These are phyloP conservation scores for Lichina pygmaea DNA, from an alignment of 495 filamentous ascomycete species.

Conservation along the genomic window DNA sequence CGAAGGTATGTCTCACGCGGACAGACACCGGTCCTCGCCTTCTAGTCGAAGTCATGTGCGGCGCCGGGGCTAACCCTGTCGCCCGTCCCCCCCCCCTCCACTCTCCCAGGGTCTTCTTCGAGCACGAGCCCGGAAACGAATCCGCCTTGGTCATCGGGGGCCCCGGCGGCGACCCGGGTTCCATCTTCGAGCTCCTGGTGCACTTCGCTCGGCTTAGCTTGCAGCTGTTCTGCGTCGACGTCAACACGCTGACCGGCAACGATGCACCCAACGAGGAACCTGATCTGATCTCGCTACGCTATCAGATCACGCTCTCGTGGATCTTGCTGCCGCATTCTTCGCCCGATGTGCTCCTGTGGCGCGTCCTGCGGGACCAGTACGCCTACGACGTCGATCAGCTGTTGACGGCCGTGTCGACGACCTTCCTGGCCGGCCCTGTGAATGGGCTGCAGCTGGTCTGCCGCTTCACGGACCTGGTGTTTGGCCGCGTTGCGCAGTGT, in stretches of 20 bases:
- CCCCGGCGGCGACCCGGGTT: neutral
- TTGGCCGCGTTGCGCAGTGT: neutral
- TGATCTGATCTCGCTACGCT: conserved; percentile 9
- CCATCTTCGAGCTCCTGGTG: conserved; percentile 6
- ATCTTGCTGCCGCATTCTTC: neutral
- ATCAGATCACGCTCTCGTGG: conserved; percentile 3
- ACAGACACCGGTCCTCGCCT: too few species aligned
- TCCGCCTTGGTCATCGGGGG: neutral
- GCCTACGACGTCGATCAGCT: conserved; percentile 3
- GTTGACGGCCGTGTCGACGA: neutral
- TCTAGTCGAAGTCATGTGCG: neutral
- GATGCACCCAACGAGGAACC: conserved; percentile 4
- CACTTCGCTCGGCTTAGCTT: conserved; percentile 6
- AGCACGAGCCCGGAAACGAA: neutral
- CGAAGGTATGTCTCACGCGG: conserved; percentile 13
- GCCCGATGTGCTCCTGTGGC: conserved; percentile 5
- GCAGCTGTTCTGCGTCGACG: conserved; percentile 8
- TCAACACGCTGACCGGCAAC: conserved; percentile 5
- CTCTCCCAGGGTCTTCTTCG: neutral
- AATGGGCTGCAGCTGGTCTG: neutral
- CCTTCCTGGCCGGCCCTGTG: neutral
- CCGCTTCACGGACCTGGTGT: neutral
- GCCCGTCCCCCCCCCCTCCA: neutral
- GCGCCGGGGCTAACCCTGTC: neutral
- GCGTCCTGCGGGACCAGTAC: conserved; percentile 4